Conservation (phyloP, 129 eudicot species). For the Chrysanthemum makinoi region DNA sequence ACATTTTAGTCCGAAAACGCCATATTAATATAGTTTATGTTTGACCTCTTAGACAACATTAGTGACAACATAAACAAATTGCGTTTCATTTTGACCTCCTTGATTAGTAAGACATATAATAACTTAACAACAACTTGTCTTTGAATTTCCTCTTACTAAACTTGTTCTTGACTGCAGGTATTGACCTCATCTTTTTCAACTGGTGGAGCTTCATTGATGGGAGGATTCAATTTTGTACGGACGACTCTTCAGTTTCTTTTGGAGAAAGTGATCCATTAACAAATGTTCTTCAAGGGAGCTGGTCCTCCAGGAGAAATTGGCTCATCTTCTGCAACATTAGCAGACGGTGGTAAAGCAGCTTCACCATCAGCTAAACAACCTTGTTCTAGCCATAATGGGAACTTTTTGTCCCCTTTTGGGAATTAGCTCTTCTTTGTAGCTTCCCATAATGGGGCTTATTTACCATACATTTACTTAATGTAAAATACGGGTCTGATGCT, state of each 20-base stretch:
- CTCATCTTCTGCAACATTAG: slow-evolving; percentile 62
- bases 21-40: no score
- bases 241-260: slow-evolving; percentile 27
- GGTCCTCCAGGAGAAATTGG: slow-evolving; percentile 36
- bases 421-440: no score
- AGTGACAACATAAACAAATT: no score
- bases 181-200: slow-evolving; percentile 27
- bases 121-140: no score
- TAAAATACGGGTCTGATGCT: slow-evolving; percentile 22
- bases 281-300: slow-evolving; percentile 33
- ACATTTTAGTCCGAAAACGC: no score
- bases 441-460: slow-evolving; percentile 55
- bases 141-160: no score
- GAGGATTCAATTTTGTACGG: slow-evolving; percentile 15
- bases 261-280: slow-evolving; percentile 37
- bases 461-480: slow-evolving; percentile 24
- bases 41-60: no score
- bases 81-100: no score
- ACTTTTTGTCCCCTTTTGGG: no score
- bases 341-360: slow-evolving; percentile 96
- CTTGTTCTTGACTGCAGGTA: slow-evolving; percentile 10
- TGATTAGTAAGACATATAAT: no score
- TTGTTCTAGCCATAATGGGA: no score
- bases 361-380: slow-evolving; percentile 66
- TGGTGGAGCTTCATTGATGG: slow-evolving; percentile 25